Base-by-base conservation (phyloP, 306 rosid species). In the Abrus precatorius region DNA sequence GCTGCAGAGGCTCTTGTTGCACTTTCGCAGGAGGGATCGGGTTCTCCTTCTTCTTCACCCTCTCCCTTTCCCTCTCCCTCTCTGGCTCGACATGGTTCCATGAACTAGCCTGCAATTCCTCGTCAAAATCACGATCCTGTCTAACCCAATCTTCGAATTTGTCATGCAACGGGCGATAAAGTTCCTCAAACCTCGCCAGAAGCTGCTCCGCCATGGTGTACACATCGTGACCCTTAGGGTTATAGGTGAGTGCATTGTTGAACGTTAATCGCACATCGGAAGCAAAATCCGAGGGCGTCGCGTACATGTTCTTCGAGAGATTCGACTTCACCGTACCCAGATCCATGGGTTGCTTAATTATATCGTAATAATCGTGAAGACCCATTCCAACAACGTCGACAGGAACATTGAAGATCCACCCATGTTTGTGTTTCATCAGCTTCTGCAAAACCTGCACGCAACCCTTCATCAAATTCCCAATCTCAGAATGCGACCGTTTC, bases 281-380 rank as follows among this genome's bases (percentile, higher is more conserved):
- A 0, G 99, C 92, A 45, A 96, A 93, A 64, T 93, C 97, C 29
- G 61, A 10, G 0, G 98, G 94, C 6, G 91, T 80, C 0, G 80
- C 7, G 13, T 93, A 96, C 3, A 48, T 11, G 63, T 86, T 85
- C 33, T 84, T 88, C 0, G 86, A 57, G 0, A 93, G 95, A 63
- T 86, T 89, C 4, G 87, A 33, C 72, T 92, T 92, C 14, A 96
- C 94, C 0, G 98, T 84, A 1, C 99, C 99, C 3, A 96, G 95
- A 96, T 96, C 99, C 98, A 96, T 96, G 0, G 99, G 99, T 9
- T 66, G 73, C 85, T 93, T 96, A 30, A 96, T 83, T 49, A 93
- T 93, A 44, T 93, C 97, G 6, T 83, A 13, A 72, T 96, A 96
- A 87, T 96, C 99, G 72, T 96, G 99, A 63, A 96, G 96, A 28